phyloP scores from a whole-genome alignment of 805 yeast species.

The Candida multigemmis region DNA sequence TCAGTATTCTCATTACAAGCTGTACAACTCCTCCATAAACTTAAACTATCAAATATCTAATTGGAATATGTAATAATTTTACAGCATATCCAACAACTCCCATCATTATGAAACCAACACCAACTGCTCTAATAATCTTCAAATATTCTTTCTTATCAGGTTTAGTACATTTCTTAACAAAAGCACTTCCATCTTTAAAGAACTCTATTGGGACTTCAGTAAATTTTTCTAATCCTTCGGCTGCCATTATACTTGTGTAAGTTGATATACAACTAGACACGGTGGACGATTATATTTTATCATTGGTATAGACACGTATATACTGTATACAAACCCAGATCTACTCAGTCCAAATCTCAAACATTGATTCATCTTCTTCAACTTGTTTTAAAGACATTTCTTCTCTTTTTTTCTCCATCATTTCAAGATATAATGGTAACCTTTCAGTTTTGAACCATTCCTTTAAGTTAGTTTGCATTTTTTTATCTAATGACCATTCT shows the following conservation, averaged over 20 bases:
- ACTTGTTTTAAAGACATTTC: conserved; percentile 14
- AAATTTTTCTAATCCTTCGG: conserved; percentile 62
- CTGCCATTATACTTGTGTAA: too few relatives aligned
- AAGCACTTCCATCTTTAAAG: conserved; percentile 83
- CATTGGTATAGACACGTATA: too few relatives aligned
- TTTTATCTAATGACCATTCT: conserved; percentile 26
- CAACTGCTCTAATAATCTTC: conserved; percentile 89
- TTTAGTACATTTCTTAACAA: conserved; percentile 85
- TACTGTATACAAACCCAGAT: too few relatives aligned
- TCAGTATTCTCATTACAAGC: background rate
- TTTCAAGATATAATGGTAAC: conserved; percentile 10
- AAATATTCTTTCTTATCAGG: conserved; percentile 84
- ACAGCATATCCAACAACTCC: conserved; percentile 96
- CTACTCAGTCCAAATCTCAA: too few relatives aligned
- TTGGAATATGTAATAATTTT: conserved; percentile 90
- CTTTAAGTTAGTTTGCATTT: conserved; percentile 15
- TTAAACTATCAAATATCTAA: conserved; percentile 89
- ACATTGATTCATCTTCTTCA: conserved; percentile 20
- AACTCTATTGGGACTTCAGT: conserved; percentile 87
- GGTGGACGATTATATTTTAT: too few relatives aligned
- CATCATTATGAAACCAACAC: conserved; percentile 94
- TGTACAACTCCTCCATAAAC: background rate
- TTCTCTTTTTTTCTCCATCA: conserved; percentile 14
- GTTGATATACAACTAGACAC: too few relatives aligned
- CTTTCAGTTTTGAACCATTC: conserved; percentile 12